Conservation (phyloP, 805 yeast species). For the Metschnikowia henanensis region DNA sequence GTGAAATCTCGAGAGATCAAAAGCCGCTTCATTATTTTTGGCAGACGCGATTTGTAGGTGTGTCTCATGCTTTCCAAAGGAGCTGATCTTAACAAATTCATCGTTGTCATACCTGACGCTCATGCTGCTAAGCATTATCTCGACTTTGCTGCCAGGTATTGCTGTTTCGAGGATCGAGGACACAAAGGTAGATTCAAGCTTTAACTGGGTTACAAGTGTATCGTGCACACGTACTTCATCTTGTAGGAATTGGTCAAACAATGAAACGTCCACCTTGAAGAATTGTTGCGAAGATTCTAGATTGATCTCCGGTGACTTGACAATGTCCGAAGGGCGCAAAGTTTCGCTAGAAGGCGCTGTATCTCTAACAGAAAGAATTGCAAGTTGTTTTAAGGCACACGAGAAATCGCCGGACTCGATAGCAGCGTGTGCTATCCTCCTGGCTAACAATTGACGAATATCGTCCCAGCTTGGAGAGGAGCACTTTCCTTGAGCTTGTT, state of each 20-base stretch:
- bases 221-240: conserved; percentile 9
- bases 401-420: neutral
- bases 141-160: neutral
- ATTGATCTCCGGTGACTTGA: neutral
- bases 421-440: conserved; percentile 1
- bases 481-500: conserved; percentile 1
- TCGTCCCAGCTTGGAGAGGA: neutral
- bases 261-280: neutral
- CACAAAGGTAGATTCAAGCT: conserved; percentile 1
- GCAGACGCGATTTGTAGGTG: conserved; percentile 3
- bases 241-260: neutral
- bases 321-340: neutral
- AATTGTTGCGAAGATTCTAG: neutral
- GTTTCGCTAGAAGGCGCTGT: neutral
- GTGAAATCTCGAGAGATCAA: conserved; percentile 6
- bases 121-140: neutral
- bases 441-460: conserved; percentile 12
- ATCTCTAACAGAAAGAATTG: conserved; percentile 1
- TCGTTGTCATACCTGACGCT: conserved; percentile 4
- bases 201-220: conserved; percentile 2
- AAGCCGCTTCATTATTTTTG: conserved; percentile 1
- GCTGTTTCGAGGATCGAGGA: neutral
- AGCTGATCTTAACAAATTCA: neutral
- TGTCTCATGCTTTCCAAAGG: conserved; percentile 5
- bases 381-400: conserved; percentile 4